Conservation (phyloP, 1,139 yeast species). For the Magnusiomyces sp. region DNA sequence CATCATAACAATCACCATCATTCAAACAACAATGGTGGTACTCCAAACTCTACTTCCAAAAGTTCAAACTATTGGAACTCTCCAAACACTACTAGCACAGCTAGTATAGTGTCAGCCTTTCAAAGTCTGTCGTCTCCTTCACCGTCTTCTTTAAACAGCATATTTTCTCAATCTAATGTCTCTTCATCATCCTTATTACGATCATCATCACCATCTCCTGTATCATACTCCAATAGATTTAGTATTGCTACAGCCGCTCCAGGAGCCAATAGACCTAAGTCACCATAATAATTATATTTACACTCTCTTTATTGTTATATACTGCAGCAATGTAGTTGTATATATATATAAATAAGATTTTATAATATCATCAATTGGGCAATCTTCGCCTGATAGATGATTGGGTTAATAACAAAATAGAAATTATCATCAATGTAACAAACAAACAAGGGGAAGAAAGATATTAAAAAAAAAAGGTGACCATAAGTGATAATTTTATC, state of each 20-base stretch:
- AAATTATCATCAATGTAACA: no score
- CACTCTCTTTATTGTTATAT: no score
- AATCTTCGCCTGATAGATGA: no score
- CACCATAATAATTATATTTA: not conserved
- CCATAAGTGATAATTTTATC: no score
- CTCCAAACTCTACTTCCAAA: not conserved
- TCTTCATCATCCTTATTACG: not conserved
- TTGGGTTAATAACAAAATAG: no score
- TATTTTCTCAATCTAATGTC: not conserved
- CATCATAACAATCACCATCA: constrained; percentile 1
- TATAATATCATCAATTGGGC: not conserved
- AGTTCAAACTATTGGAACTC: not conserved
- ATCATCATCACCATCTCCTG: not conserved
- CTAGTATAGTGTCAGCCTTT: not conserved
- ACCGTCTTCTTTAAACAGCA: not conserved
- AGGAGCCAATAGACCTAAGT: not conserved
- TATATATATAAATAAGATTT: no score
- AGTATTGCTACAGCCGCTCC: not conserved
- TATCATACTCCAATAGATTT: not conserved
- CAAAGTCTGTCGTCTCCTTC: not conserved
- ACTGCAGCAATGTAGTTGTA: no score
- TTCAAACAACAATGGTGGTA: not conserved
- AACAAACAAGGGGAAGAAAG: no score
- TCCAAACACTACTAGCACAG: not conserved
- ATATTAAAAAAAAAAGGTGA: no score